A percentile compares a stretch with the other conserved stretches of the same genome.
phyloP scores from a whole-genome alignment of 148 eudicot genomes.

The Arbutus unedo region DNA sequence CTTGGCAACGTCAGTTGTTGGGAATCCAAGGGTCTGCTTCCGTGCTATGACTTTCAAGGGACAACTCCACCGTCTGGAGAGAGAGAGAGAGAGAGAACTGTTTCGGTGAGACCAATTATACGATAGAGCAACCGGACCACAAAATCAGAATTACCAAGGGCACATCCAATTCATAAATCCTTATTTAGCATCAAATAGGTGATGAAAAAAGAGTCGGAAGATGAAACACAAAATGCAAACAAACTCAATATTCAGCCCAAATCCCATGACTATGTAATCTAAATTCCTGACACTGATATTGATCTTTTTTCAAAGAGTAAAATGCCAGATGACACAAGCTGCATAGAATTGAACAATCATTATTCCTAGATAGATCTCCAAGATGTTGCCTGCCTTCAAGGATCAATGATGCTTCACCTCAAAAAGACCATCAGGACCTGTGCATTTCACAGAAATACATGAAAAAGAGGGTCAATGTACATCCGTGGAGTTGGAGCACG shows the following conservation, averaged over 20 bases:
- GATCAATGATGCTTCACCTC: constrained; percentile 47
- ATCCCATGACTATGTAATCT: neutral
- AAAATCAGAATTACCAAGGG: neutral
- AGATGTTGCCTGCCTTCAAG: neutral
- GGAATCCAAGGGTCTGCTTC: neutral
- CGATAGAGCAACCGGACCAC: neutral
- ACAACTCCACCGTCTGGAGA: neutral
- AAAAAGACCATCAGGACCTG: constrained; percentile 82
- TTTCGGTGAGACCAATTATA: neutral
- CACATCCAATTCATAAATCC: neutral
- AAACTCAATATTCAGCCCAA: neutral
- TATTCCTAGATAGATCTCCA: neutral
- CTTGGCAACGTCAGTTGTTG: neutral
- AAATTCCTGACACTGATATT: neutral
- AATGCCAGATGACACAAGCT: neutral
- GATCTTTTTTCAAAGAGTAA: neutral
- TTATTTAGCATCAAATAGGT: neutral
- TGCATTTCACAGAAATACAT: constrained; percentile 9
- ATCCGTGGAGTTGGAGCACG: neutral
- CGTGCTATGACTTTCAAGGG: neutral
- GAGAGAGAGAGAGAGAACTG: neutral
- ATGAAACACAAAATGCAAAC: neutral
- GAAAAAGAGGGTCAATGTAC: neutral
- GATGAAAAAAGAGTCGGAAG: neutral
- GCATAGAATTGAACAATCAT: neutral